A percentile compares a stretch with the other conserved stretches of the same genome.
Conservation (phyloP, 306 rosid genomes). For the Oxytropis ochrocephala region DNA sequence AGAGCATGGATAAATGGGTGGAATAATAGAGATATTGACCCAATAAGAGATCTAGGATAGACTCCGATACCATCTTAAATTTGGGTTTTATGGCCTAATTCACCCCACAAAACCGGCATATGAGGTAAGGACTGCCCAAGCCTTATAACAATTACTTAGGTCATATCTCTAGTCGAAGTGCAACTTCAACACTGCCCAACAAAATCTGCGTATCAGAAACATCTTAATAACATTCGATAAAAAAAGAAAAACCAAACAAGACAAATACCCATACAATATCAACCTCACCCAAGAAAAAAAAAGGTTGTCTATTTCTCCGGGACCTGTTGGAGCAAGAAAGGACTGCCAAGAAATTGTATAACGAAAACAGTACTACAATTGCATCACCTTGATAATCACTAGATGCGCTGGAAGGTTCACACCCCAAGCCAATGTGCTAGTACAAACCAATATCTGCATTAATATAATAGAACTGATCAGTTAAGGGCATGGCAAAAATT, state of each 20-base stretch:
- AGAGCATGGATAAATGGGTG: too few species aligned
- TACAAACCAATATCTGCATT: conserved; percentile 79
- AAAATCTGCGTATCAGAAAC: background rate
- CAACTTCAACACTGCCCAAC: too few species aligned
- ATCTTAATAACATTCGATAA: background rate
- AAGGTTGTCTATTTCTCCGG: background rate
- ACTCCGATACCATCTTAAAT: too few species aligned
- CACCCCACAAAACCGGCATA: too few species aligned
- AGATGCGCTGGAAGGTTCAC: conserved; percentile 99
- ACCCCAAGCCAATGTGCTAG: conserved; percentile 99
- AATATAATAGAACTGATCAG: conserved; percentile 11
- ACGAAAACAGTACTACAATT: conserved; percentile 1
- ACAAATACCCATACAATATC: background rate
- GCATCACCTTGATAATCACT: conserved; percentile 82
- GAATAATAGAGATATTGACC: too few species aligned
- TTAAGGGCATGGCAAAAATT: background rate
- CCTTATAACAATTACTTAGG: too few species aligned
- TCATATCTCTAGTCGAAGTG: too few species aligned
- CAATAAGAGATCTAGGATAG: too few species aligned
- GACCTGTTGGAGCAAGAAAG: conserved; percentile 6
- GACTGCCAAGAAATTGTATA: background rate
- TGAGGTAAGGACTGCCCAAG: too few species aligned
- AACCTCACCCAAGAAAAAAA: background rate
- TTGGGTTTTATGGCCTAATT: too few species aligned
- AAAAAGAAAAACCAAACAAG: conserved; percentile 1